These are phyloP conservation scores for Sequoiadendron giganteum DNA, from an alignment of 75 land plant species.

Conservation along the genomic window DNA sequence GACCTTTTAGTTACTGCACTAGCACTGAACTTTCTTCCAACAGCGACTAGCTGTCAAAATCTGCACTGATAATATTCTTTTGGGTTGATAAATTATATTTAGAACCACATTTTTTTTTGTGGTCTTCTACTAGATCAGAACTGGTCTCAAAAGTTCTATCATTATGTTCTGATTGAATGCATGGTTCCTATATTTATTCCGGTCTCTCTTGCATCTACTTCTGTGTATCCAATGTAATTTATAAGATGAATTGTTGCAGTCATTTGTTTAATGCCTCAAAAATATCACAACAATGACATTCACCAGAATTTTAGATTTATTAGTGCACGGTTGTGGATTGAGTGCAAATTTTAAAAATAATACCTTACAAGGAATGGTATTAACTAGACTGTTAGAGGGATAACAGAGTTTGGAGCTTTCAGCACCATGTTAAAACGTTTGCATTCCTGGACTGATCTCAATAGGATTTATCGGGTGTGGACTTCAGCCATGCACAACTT, in stretches of 20 bases:
- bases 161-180: not conserved
- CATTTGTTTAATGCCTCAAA: not conserved
- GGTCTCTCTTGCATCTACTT: not conserved
- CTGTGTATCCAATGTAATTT: not conserved
- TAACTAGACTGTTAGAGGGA: not conserved
- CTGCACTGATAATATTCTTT: not conserved
- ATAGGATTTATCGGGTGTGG: conserved; percentile 80
- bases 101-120: not conserved
- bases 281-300: not conserved
- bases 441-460: not conserved
- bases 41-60: not conserved
- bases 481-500: conserved; percentile 75
- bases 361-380: not conserved
- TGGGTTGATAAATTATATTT: not conserved
- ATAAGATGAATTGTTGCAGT: not conserved
- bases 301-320: not conserved
- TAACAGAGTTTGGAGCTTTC: not conserved
- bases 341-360: not conserved
- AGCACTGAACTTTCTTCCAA: not conserved
- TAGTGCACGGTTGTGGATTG: not conserved
- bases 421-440: not conserved
- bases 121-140: not conserved
- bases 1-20: not conserved
- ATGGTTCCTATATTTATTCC: not conserved
- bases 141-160: not conserved